Conservation (phyloP, 2,329 filamentous ascomycete species). For the Fulvia fulva region DNA sequence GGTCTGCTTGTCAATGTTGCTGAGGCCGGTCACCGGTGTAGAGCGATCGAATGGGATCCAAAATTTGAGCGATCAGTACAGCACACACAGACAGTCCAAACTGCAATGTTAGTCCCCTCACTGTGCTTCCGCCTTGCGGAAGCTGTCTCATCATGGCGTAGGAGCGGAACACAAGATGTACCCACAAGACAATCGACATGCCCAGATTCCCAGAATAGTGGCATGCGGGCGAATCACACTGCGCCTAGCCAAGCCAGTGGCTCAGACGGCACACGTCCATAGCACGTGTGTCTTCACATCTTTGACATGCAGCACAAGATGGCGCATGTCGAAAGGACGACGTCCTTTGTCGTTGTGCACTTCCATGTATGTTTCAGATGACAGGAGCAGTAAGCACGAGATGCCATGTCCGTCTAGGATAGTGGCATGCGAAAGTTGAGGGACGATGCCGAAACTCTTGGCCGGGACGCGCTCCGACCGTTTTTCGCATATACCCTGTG, state of each 20-base stretch:
- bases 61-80: no score
- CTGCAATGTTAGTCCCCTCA: not conserved
- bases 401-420: not conserved
- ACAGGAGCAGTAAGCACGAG: not conserved
- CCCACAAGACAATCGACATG: not conserved
- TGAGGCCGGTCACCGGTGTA: no score
- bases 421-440: not conserved
- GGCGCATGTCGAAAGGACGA: not conserved
- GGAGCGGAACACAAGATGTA: not conserved
- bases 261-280: not conserved
- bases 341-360: no score
- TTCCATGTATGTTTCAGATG: no score
- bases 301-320: no score
- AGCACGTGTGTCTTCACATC: not conserved
- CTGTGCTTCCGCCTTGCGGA: not conserved
- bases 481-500: no score
- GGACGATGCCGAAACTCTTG: not conserved
- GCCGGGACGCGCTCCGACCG: not conserved
- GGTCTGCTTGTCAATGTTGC: no score
- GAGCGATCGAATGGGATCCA: no score
- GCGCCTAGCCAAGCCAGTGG: not conserved
- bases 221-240: not conserved
- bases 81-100: not conserved
- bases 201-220: no score
- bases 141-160: not conserved